Evolutionary conservation across 2,329 filamentous ascomycete species (phyloP).

Genomic region (Xylaria arbuscula): DNA sequence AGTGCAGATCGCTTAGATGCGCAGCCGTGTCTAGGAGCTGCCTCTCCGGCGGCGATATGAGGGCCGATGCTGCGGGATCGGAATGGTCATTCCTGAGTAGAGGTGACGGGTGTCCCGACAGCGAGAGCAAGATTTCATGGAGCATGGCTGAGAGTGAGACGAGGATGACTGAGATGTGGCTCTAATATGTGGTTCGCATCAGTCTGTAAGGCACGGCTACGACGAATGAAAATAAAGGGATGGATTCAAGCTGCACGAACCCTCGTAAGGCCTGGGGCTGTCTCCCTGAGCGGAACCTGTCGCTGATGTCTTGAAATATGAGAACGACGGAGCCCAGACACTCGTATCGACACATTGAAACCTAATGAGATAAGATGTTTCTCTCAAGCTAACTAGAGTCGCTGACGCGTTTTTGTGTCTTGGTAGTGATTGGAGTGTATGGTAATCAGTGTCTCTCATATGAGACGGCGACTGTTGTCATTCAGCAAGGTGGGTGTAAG

Average conservation of each 20-base stretch:
- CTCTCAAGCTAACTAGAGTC: background rate
- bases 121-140: conserved; percentile 96
- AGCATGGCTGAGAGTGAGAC: conserved; percentile 72
- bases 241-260: conserved; percentile 23
- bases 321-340: conserved; percentile 63
- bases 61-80: conserved; percentile 58
- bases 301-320: conserved; percentile 57
- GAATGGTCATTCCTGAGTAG: conserved; percentile 72
- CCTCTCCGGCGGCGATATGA: conserved; percentile 81
- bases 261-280: conserved; percentile 45
- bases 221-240: conserved; percentile 6
- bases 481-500: background rate
- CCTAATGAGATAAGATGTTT: background rate
- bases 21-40: conserved; percentile 82
- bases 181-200: conserved; percentile 26
- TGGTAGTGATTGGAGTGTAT: background rate
- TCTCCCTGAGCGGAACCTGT: conserved; percentile 54
- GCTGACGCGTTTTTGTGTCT: background rate
- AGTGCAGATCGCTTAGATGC: conserved; percentile 81
- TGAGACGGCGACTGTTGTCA: background rate
- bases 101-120: conserved; percentile 92
- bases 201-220: conserved; percentile 22
- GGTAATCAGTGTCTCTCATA: background rate
- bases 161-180: conserved; percentile 10
- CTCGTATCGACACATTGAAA: conserved; percentile 65